phyloP scores from a whole-genome alignment of 179 eudicot genomes.

The Spergularia azorica region DNA sequence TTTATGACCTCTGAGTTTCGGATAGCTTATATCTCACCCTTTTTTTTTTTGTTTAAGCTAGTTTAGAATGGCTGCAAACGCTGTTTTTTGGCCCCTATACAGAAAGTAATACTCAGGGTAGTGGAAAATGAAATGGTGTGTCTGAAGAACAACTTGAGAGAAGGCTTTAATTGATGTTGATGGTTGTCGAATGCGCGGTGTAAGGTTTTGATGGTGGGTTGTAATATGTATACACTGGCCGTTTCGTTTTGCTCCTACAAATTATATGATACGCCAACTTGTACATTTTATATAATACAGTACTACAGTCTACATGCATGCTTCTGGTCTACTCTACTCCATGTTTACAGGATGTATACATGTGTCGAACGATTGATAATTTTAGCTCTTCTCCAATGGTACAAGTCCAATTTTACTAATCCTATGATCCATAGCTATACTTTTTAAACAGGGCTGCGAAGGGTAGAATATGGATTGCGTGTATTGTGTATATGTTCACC shows the following conservation, averaged over 20 bases:
- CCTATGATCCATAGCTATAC: too few species aligned
- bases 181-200: not conserved
- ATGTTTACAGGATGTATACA: too few species aligned
- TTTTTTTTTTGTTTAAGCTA: not conserved
- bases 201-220: not conserved
- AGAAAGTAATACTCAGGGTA: not conserved
- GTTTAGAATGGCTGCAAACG: not conserved
- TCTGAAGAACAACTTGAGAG: not conserved
- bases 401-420: too few species aligned
- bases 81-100: not conserved
- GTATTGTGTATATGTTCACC: too few species aligned
- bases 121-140: not conserved
- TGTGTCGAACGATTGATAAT: too few species aligned
- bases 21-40: not conserved
- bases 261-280: not conserved
- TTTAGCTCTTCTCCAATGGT: too few species aligned
- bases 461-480: too few species aligned
- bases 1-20: not conserved
- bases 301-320: too few species aligned
- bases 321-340: too few species aligned
- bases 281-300: too few species aligned
- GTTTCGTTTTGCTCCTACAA: not conserved
- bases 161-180: not conserved
- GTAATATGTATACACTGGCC: not conserved
- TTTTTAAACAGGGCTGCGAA: too few species aligned